Base-by-base conservation (phyloP, 768 basidiomycete species). In the Amanita muscaria region DNA sequence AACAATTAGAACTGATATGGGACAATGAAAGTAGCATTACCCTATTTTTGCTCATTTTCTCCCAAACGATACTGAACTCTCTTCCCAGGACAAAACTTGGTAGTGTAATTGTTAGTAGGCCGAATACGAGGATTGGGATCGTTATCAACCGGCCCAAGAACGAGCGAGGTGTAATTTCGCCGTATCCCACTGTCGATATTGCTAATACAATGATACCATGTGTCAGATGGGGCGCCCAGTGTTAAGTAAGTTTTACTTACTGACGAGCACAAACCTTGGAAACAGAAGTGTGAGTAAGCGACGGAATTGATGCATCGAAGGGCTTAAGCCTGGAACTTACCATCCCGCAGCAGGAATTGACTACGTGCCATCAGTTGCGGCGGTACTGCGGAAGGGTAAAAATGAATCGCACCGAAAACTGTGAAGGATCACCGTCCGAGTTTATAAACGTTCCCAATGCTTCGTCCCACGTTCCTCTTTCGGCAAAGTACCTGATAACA, bases 51-150 rank as follows among this genome's bases (percentile, higher is more conserved):
- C 70, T 72, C 87, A 92, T 89, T 23, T 71, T 72, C 46, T 92
- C 88, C 85, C 90, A 96, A 1, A 92, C 87, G 10, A 82, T 66
- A 48, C 88, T 88, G 59, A 96, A 96, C 58, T 96, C 90, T 29
- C 90, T 67, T 0, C 91, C 91, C 11, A 96, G 77, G 1, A 96
- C 91, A 56, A 96, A 94, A 55, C 80, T 85, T 5, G 91, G 91
- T 4, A 94, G 72, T 0, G 91, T 92, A 56, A 96, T 91, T 32
- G 93, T 71, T 0, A 96, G 71, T 8, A 94, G 70, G 2, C 91
- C 91, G 53, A 88, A 93, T 10, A 88, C 73, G 38, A 96, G 78
- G 15, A 96, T 73, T 0, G 91, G 91, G 1, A 93, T 65, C 0
- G 91, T 90, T 52, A 94, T 68, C 27, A 93, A 66, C 2, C 88